Evolutionary conservation across 768 basidiomycete genomes (phyloP).

Genomic region (Sarcodon sp.): DNA sequence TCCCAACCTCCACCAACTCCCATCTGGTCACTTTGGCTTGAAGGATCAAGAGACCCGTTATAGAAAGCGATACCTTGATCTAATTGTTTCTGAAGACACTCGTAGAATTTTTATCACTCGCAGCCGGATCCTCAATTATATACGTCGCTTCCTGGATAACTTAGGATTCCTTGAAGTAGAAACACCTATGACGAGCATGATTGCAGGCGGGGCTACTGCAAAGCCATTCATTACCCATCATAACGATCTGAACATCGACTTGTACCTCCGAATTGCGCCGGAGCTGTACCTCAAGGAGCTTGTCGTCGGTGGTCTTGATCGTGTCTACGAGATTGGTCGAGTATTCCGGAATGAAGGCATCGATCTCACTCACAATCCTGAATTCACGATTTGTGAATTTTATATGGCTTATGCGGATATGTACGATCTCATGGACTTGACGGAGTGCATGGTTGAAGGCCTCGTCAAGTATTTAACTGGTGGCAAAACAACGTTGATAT

Average conservation of each 20-base stretch:
- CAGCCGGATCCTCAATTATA: constrained; percentile 82
- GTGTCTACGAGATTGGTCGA: constrained; percentile 96
- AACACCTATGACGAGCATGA: constrained; percentile 94
- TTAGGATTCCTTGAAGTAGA: constrained; percentile 98
- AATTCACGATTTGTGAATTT: constrained; percentile 99
- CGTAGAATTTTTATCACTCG: constrained; percentile 87
- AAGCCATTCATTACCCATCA: constrained; percentile 99
- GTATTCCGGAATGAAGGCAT: constrained; percentile 99
- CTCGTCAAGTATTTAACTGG: constrained; percentile 80
- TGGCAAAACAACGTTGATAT: constrained; percentile 67
- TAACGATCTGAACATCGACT: constrained; percentile 93
- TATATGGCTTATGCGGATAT: constrained; percentile 99
- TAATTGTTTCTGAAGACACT: constrained; percentile 86
- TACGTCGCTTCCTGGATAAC: constrained; percentile 80
- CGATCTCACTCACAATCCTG: constrained; percentile 97
- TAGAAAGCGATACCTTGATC: constrained; percentile 96
- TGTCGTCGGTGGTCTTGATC: constrained; percentile 91
- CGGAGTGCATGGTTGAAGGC: constrained; percentile 81
- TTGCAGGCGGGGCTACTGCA: constrained; percentile 95
- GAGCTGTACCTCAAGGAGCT: constrained; percentile 98
- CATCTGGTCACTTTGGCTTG: constrained; percentile 83
- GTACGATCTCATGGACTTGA: constrained; percentile 97
- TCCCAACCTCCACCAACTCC: constrained; percentile 93
- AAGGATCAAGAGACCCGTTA: constrained; percentile 98
- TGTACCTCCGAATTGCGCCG: constrained; percentile 95